phyloP scores from a whole-genome alignment of 495 filamentous ascomycete species.

The Penicillium mononematosum region DNA sequence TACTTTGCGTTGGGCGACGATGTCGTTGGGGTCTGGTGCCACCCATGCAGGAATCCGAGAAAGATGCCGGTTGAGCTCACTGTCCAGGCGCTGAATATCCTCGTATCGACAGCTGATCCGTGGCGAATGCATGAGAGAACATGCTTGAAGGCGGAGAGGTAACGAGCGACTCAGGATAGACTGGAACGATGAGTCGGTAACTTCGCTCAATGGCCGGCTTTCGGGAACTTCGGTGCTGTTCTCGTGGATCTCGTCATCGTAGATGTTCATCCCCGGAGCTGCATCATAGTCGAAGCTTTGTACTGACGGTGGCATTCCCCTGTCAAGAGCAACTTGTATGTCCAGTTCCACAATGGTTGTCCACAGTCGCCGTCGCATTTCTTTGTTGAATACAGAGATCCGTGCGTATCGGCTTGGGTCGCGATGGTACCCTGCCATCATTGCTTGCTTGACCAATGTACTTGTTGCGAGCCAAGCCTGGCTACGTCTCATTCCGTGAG shows the following conservation, averaged over 20 bases:
- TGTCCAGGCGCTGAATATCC: constrained; percentile 44
- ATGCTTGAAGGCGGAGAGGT: constrained; percentile 38
- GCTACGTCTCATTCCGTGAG: constrained; percentile 54
- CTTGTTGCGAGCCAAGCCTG: constrained; percentile 60
- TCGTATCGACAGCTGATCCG: constrained; percentile 45
- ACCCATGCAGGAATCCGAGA: constrained; percentile 39
- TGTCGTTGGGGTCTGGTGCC: constrained; percentile 21
- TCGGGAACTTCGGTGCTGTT: constrained; percentile 34
- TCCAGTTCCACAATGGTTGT: constrained; percentile 62
- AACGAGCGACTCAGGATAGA: constrained; percentile 34
- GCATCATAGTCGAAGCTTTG: constrained; percentile 58
- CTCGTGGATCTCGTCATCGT: constrained; percentile 43
- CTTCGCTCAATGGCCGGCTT: constrained; percentile 28
- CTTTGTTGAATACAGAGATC: constrained; percentile 56
- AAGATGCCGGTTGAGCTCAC: constrained; percentile 40
- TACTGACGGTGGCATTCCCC: constrained; percentile 58
- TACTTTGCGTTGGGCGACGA: constrained; percentile 33
- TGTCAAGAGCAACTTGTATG: constrained; percentile 58
- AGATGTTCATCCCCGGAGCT: constrained; percentile 52
- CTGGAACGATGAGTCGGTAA: constrained; percentile 45
- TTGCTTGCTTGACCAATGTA: constrained; percentile 54
- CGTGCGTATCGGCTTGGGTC: constrained; percentile 51
- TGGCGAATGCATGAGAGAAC: constrained; percentile 43
- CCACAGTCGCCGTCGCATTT: constrained; percentile 70
- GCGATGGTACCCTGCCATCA: constrained; percentile 57